Conservation (phyloP, 1,284 basidiomycete genomes). For the Sporisorium reilianum region DNA sequence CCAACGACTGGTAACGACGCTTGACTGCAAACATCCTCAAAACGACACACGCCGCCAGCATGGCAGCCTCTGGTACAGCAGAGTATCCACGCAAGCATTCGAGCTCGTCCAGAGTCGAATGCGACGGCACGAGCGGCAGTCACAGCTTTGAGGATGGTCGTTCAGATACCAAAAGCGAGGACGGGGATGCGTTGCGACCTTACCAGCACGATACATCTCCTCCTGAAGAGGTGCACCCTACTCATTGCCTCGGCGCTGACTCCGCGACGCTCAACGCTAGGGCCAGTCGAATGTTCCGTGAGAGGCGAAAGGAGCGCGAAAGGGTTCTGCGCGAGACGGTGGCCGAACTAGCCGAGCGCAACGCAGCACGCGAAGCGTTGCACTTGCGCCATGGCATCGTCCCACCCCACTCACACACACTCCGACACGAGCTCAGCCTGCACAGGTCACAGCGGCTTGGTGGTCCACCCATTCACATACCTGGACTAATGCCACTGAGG, state of each 20-base stretch:
- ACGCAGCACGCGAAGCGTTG: slow-evolving; percentile 22
- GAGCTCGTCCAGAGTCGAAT: neutral
- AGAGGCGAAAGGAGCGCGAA: slow-evolving; percentile 38
- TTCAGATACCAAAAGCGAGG: neutral
- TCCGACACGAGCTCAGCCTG: slow-evolving; percentile 24
- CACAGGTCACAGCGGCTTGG: slow-evolving; percentile 24
- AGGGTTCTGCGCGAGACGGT: slow-evolving; percentile 34
- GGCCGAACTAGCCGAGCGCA: slow-evolving; percentile 27
- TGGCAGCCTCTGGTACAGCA: neutral
- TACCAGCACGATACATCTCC: neutral
- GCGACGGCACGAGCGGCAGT: neutral
- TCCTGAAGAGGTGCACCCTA: neutral
- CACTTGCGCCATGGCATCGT: slow-evolving; percentile 24
- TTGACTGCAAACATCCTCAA: neutral
- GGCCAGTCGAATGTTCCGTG: slow-evolving; percentile 37
- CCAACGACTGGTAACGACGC: neutral
- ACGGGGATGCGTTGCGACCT: neutral
- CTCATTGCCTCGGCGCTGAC: neutral
- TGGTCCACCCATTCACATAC: slow-evolving; percentile 37
- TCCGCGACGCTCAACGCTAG: slow-evolving; percentile 24
- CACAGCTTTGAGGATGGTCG: neutral
- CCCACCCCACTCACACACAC: slow-evolving; percentile 12
- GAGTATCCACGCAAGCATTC: neutral
- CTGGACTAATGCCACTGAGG: slow-evolving; percentile 20
- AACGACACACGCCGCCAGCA: neutral